Conservation (phyloP, 192 early-diverging fungal species). For the Tieghemiomyces parasiticus region DNA sequence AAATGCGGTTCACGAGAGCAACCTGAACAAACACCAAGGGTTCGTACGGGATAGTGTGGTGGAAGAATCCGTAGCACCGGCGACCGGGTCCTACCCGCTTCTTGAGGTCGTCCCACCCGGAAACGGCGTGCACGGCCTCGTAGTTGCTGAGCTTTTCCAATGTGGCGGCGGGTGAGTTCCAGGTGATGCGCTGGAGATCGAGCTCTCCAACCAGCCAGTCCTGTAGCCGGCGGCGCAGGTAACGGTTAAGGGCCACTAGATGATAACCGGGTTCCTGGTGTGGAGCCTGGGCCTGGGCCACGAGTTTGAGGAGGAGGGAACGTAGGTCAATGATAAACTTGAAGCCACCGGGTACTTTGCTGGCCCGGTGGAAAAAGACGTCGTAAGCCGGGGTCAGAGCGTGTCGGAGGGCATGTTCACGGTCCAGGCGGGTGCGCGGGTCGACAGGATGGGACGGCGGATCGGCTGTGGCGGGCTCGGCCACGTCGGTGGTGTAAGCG, state of each 20-base stretch:
- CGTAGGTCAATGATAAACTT: conserved; percentile 69
- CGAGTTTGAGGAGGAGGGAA: conserved; percentile 43
- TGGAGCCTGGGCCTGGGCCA: not conserved
- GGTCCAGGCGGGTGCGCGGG: conserved; percentile 8
- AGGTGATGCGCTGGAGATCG: conserved; percentile 67
- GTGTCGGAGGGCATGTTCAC: conserved; percentile 43
- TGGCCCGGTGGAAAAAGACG: conserved; percentile 62
- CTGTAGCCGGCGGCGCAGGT: conserved; percentile 49
- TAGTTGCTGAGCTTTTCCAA: conserved; percentile 74
- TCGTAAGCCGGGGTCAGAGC: conserved; percentile 51
- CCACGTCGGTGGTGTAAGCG: conserved; percentile 14
- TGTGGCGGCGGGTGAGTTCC: conserved; percentile 60
- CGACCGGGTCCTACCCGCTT: conserved; percentile 55
- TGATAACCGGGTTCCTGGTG: conserved; percentile 19
- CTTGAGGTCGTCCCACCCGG: conserved; percentile 67
- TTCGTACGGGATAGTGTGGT: conserved; percentile 55
- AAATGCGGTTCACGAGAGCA: conserved; percentile 46
- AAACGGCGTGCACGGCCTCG: conserved; percentile 82
- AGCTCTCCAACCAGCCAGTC: conserved; percentile 63
- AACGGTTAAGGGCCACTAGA: conserved; percentile 41
- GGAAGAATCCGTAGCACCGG: conserved; percentile 75
- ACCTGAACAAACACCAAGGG: conserved; percentile 87
- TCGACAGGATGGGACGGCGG: conserved; percentile 14
- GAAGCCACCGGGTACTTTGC: conserved; percentile 59
- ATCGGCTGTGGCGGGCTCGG: conserved; percentile 10